Evolutionary conservation across 441 rosid species (phyloP).

Genomic region (Raphanus hybrid): DNA sequence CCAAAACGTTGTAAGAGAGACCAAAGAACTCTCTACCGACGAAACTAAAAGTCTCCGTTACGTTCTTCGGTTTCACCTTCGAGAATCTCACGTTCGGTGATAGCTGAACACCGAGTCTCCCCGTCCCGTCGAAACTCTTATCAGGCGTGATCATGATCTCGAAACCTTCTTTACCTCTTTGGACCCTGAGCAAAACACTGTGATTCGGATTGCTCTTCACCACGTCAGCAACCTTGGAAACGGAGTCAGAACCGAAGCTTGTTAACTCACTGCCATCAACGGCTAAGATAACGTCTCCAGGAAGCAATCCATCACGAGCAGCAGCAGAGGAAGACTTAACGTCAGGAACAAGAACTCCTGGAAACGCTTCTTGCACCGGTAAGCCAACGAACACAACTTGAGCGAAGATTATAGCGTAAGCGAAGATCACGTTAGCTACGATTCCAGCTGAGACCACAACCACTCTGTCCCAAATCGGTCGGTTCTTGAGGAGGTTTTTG

Average conservation of each 20-base stretch:
- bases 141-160: conserved; percentile 77
- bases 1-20: conserved; percentile 72
- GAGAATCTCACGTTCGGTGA: conserved; percentile 77
- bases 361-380: conserved; percentile 88
- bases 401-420: conserved; percentile 74
- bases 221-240: conserved; percentile 67
- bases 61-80: conserved; percentile 60
- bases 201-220: conserved; percentile 69
- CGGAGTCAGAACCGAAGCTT: conserved; percentile 52
- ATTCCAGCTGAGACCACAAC: conserved; percentile 94
- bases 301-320: conserved; percentile 85
- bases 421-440: conserved; percentile 82
- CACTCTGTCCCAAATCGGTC: conserved; percentile 81
- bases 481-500: conserved; percentile 78
- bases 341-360: conserved; percentile 92
- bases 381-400: conserved; percentile 89
- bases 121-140: conserved; percentile 78
- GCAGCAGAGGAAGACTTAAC: conserved; percentile 85
- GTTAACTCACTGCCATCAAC: conserved; percentile 65
- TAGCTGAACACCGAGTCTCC: conserved; percentile 86
- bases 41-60: conserved; percentile 64
- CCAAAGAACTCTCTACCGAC: conserved; percentile 76
- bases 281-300: conserved; percentile 83
- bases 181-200: conserved; percentile 65
- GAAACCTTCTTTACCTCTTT: conserved; percentile 61